phyloP scores from a whole-genome alignment of 768 basidiomycete species.

The Sporobolomyces pararoseus region DNA sequence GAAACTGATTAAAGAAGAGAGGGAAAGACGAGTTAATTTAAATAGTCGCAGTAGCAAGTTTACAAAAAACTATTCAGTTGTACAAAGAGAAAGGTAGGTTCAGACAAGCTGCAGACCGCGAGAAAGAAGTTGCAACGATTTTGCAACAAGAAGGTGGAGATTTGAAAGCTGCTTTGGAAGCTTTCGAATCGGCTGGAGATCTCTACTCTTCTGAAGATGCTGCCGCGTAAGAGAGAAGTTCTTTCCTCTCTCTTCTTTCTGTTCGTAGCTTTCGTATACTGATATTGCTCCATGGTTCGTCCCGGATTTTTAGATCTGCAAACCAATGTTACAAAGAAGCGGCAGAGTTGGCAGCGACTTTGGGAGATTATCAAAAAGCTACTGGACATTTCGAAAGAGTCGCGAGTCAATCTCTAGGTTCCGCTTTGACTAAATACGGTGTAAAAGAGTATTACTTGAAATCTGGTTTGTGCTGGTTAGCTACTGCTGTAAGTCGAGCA shows the following conservation, averaged over 20 bases:
- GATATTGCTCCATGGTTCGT: not conserved
- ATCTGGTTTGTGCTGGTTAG: constrained; percentile 79
- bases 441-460: constrained; percentile 97
- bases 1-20: not conserved
- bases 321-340: constrained; percentile 95
- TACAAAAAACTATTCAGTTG: constrained; percentile 76
- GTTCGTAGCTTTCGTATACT: not conserved
- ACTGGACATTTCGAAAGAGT: constrained; percentile 87
- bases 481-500: constrained; percentile 61
- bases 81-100: constrained; percentile 82
- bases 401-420: constrained; percentile 72
- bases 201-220: constrained; percentile 99
- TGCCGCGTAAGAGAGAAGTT: constrained; percentile 85
- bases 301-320: constrained; percentile 64
- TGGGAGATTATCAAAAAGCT: constrained; percentile 78
- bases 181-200: constrained; percentile 88
- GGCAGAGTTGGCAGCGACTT: constrained; percentile 85
- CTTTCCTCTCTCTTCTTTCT: constrained; percentile 4
- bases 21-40: no score
- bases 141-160: constrained; percentile 77
- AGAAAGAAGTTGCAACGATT: constrained; percentile 94
- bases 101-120: constrained; percentile 93
- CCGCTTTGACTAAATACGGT: constrained; percentile 89
- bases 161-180: constrained; percentile 48
- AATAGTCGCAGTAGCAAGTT: constrained; percentile 80